Evolutionary conservation across 2,329 filamentous ascomycete species (phyloP), one percentile per base, ranked within the genome.

Genomic region (Trichoderma brevicompactum): DNA sequence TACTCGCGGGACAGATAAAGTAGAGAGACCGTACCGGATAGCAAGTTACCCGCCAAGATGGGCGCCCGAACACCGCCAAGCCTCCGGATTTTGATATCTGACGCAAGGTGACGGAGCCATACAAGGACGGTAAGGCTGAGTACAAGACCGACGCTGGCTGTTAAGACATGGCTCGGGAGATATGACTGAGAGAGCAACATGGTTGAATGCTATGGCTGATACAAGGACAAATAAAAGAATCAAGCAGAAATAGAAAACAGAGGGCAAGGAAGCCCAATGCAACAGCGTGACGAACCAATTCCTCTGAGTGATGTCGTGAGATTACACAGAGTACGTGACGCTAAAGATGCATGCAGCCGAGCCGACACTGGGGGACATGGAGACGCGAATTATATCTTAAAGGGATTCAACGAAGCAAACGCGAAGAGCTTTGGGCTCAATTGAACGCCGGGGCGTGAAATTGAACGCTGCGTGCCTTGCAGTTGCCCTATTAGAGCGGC

Each of bases 11-110:
- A 19, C 5, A 34, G 7, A 34, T n/a, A 12, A 3, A 12, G 46
- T 6, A 46, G n/a, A 4, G 7, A 13, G 9, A 54, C 41, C 41
- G 38, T 43, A 76, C 77, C 76, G 2, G 70, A 72, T 17, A 78
- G 54, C 13, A 77, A 72, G 59, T 78, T 77, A n/a, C 69, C 71
- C 46, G 75, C 74, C 7, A 79, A 54, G 2, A 72, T 50, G 4
- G 75, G 72, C 5, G 77, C 76, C 17, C 75, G 71, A 28, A 74
- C 72, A 44, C 75, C 77, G 5, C 77, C 76, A 49, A 70, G 67
- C 34, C 69, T 73, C 23, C 71, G 71, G 46, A 79, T 76, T 19
- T 68, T 69, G 67, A 62, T 68, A 64, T 70, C 74, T 48, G 70
- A 73, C 15, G 69, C 49, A 49, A 65, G 67, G 44, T 70, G 70